Conservation (phyloP, 208 protist species). For the Trypanosoma boissoni region DNA sequence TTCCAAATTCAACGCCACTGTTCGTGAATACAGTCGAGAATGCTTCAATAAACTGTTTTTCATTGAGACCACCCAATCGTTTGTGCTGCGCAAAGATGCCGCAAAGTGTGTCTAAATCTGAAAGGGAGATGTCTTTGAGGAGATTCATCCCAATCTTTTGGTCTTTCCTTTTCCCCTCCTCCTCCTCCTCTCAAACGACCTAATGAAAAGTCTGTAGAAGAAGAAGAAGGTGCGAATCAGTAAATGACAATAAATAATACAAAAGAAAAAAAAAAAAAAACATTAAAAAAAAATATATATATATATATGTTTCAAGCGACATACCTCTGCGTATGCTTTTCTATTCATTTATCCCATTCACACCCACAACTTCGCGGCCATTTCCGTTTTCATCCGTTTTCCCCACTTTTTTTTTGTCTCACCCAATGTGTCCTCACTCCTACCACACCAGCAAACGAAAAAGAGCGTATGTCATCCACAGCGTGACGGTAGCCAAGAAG, state of each 20-base stretch:
- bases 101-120: slow-evolving; percentile 31
- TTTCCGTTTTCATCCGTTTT: not conserved
- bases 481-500: slow-evolving; percentile 26
- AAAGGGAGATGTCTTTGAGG: slow-evolving; percentile 38
- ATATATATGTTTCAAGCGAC: slow-evolving; percentile 3
- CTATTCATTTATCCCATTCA: not conserved
- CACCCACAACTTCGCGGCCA: not conserved
- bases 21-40: slow-evolving; percentile 12
- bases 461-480: slow-evolving; percentile 35
- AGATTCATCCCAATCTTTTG: too few relatives aligned
- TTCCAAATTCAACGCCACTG: not conserved
- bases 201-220: slow-evolving; percentile 4
- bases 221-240: not conserved
- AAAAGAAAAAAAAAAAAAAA: slow-evolving; percentile 14
- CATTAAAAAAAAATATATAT: slow-evolving; percentile 9
- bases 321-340: not conserved
- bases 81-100: slow-evolving; percentile 23
- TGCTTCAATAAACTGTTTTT: slow-evolving; percentile 28
- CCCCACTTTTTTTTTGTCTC: not conserved
- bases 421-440: not conserved
- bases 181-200: not conserved
- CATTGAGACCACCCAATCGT: slow-evolving; percentile 16
- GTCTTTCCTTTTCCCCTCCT: not conserved
- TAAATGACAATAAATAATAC: not conserved
- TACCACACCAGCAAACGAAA: slow-evolving; percentile 40